These are phyloP conservation scores for Stephanocyclus meneghinianus DNA, from an alignment of 352 stramenopile genomes.

Conservation along the genomic window DNA sequence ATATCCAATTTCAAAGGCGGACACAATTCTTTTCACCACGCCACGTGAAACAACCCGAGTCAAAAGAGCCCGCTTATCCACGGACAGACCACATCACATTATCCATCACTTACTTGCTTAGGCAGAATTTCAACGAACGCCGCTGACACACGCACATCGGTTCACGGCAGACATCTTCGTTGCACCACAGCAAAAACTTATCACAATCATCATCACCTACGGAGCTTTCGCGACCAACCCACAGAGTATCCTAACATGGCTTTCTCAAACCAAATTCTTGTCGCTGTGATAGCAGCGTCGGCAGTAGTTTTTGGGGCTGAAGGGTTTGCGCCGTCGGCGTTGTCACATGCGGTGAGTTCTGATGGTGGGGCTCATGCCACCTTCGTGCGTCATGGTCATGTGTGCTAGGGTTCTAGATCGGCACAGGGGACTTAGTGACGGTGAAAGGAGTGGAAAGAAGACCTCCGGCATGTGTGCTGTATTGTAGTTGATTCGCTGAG, in stretches of 20 bases:
- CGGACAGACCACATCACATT: slow-evolving; percentile 7
- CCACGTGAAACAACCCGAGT: neutral
- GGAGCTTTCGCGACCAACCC: no score
- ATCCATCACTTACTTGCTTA: slow-evolving; percentile 3
- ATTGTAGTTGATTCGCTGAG: no score
- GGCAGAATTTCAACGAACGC: slow-evolving; percentile 1
- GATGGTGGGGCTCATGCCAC: neutral
- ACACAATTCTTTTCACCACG: neutral
- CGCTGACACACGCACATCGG: neutral
- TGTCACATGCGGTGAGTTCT: slow-evolving; percentile 13
- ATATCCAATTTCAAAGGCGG: no score
- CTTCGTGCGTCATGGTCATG: slow-evolving; percentile 1
- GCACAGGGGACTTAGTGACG: no score
- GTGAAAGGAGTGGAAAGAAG: no score
- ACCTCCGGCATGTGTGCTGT: no score
- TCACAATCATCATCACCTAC: neutral
- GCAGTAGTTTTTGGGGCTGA: slow-evolving; percentile 7
- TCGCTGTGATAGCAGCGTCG: slow-evolving; percentile 13
- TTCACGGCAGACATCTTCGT: neutral
- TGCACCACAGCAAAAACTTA: neutral
- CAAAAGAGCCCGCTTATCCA: neutral
- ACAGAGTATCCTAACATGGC: neutral
- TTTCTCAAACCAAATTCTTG: slow-evolving; percentile 14
- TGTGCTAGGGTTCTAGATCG: no score
- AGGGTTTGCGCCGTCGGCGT: neutral